Percentiles rank a stretch among this genome's conserved stretches.
Conservation (phyloP, 2,329 filamentous ascomycete genomes). For the Aspergillus carbonarius region DNA sequence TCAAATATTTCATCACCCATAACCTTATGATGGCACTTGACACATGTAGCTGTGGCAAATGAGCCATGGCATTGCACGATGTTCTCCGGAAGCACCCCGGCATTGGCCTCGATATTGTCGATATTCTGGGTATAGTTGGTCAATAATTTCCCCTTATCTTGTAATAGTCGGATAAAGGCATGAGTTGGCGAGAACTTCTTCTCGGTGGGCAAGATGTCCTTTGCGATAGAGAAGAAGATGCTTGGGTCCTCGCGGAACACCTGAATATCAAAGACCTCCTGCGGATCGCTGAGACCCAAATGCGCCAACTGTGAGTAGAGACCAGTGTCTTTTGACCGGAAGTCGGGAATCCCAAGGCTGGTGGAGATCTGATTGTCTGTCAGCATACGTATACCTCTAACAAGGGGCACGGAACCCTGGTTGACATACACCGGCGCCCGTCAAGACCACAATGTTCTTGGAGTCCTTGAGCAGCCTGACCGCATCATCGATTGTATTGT, state of each 20-base stretch:
- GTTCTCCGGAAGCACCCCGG: slow-evolving; percentile 76
- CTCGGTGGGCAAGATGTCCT: slow-evolving; percentile 80
- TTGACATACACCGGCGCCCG: slow-evolving; percentile 70
- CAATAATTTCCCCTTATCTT: slow-evolving; percentile 82
- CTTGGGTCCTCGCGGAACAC: slow-evolving; percentile 82
- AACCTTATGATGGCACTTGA: slow-evolving; percentile 74
- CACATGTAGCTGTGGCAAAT: slow-evolving; percentile 87
- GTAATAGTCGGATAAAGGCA: slow-evolving; percentile 85
- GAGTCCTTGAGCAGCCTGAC: slow-evolving; percentile 71
- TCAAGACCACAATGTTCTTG: slow-evolving; percentile 87
- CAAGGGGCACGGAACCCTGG: background rate
- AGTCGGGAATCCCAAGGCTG: slow-evolving; percentile 94
- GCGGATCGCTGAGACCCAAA: slow-evolving; percentile 76
- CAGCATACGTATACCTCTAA: slow-evolving; percentile 1
- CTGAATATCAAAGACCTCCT: slow-evolving; percentile 91
- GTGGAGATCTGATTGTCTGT: slow-evolving; percentile 68
- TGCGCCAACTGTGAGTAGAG: slow-evolving; percentile 83
- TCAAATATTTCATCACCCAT: slow-evolving; percentile 74
- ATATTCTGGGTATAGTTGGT: slow-evolving; percentile 99
- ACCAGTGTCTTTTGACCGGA: slow-evolving; percentile 87
- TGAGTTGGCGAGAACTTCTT: slow-evolving; percentile 88
- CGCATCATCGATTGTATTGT: slow-evolving; percentile 86
- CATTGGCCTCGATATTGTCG: slow-evolving; percentile 87
- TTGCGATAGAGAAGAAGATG: slow-evolving; percentile 88
- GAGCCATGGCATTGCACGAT: slow-evolving; percentile 96